phyloP scores from a whole-genome alignment of 768 basidiomycete genomes.

The Mycena crocata region DNA sequence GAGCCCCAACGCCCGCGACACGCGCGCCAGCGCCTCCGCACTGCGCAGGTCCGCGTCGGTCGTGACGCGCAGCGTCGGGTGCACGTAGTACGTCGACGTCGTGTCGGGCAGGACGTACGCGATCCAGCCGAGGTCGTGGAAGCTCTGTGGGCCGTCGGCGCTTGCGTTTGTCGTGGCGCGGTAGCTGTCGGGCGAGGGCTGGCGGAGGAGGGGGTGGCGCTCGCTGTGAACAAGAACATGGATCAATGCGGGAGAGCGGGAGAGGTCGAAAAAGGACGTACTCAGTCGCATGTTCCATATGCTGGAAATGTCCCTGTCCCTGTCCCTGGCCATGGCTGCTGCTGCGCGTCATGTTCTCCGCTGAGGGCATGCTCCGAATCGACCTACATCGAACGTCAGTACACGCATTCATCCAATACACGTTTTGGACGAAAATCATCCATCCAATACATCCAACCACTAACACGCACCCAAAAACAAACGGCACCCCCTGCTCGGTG shows the following conservation, averaged over 20 bases:
- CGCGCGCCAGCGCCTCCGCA: slow-evolving; percentile 59
- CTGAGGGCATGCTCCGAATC: slow-evolving; percentile 22
- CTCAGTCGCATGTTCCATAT: slow-evolving; percentile 12
- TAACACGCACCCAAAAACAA: slow-evolving; percentile 19
- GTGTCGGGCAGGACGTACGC: slow-evolving; percentile 83
- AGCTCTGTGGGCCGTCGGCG: slow-evolving; percentile 19
- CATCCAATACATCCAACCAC: too few relatives aligned
- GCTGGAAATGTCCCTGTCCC: slow-evolving; percentile 12
- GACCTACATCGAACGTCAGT: too few relatives aligned
- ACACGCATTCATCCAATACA: too few relatives aligned
- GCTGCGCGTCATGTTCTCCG: slow-evolving; percentile 9
- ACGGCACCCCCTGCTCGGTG: background rate
- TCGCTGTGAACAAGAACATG: slow-evolving; percentile 19
- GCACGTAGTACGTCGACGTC: slow-evolving; percentile 72
- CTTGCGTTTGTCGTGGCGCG: slow-evolving; percentile 8
- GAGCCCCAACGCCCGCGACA: slow-evolving; percentile 61
- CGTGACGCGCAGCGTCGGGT: slow-evolving; percentile 69
- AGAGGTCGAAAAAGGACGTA: background rate
- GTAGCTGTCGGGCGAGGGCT: slow-evolving; percentile 12
- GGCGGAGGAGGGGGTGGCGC: slow-evolving; percentile 30
- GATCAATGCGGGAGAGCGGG: too few relatives aligned
- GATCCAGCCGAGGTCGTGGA: slow-evolving; percentile 76
- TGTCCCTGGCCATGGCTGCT: too few relatives aligned
- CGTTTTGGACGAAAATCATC: too few relatives aligned
- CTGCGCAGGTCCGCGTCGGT: slow-evolving; percentile 78